Evolutionary conservation across 2,329 filamentous ascomycete species (phyloP).

Genomic region (Curvularia sp.): DNA sequence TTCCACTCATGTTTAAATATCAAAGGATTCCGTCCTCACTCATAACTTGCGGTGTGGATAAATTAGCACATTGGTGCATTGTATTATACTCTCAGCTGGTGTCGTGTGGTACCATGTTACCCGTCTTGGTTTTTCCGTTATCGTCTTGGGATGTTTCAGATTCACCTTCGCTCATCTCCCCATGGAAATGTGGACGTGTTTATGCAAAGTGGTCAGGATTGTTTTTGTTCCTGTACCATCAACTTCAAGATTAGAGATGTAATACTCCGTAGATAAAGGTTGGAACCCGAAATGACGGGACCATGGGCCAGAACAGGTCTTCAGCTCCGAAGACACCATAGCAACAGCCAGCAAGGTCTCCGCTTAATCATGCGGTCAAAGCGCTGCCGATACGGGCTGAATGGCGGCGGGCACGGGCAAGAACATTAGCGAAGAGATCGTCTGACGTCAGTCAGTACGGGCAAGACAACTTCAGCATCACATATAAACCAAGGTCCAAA

Average conservation of each 20-base stretch:
- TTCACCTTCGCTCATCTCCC: background rate
- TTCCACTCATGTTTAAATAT: constrained; percentile 46
- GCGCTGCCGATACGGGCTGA: background rate
- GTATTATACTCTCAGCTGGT: background rate
- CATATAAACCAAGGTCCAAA: background rate
- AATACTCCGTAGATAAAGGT: background rate
- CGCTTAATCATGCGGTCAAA: constrained; percentile 1
- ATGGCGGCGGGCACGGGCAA: constrained; percentile 1
- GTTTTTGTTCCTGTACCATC: background rate
- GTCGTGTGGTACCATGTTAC: background rate
- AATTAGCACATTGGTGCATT: background rate
- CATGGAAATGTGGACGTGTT: background rate
- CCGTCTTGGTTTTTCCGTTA: background rate
- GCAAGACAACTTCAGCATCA: constrained; percentile 1
- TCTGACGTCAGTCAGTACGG: constrained; percentile 3
- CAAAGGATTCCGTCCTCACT: constrained; percentile 15
- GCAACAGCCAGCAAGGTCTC: background rate
- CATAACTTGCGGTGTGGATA: background rate
- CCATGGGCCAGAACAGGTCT: background rate
- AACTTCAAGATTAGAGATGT: background rate
- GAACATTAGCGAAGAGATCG: constrained; percentile 2
- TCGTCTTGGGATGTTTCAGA: background rate
- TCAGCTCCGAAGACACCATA: background rate
- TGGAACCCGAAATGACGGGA: background rate
- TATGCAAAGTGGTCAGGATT: background rate